Percentiles rank a stretch among this genome's conserved stretches.
phyloP scores from a whole-genome alignment of 768 basidiomycete genomes.

The Termitomyces bulborhizus region DNA sequence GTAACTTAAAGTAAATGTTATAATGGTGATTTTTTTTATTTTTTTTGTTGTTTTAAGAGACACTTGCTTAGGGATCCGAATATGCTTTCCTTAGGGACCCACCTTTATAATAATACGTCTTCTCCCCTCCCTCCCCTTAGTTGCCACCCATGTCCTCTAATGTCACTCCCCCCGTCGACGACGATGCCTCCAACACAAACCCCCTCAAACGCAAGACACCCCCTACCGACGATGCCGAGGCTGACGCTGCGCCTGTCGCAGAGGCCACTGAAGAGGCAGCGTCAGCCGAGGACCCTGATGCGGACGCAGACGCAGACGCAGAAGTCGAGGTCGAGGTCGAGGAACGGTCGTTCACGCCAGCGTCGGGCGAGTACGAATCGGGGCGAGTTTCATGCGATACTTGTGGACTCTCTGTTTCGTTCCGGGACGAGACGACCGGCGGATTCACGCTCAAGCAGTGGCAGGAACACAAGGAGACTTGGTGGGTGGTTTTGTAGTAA shows the following conservation, averaged over 20 bases:
- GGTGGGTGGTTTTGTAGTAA: conserved; percentile 47
- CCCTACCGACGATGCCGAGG: neutral
- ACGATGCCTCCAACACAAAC: neutral
- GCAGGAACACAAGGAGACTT: conserved; percentile 57
- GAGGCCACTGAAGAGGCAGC: neutral
- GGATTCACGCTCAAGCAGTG: conserved; percentile 65
- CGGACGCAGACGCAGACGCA: neutral
- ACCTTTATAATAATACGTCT: too few species aligned
- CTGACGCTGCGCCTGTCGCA: neutral
- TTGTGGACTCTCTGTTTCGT: conserved; percentile 57
- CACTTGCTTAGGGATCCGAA: too few species aligned
- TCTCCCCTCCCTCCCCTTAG: too few species aligned
- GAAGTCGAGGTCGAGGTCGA: conserved; percentile 5
- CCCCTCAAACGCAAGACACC: conserved; percentile 23
- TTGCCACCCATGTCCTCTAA: neutral
- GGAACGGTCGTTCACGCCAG: conserved; percentile 8
- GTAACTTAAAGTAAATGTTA: too few species aligned
- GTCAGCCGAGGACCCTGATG: neutral
- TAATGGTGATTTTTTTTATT: too few species aligned
- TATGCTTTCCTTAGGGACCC: too few species aligned
- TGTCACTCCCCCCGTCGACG: too few species aligned
- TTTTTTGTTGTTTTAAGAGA: too few species aligned
- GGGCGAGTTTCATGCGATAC: conserved; percentile 62
- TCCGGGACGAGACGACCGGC: conserved; percentile 57
- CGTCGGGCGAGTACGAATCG: conserved; percentile 51